Evolutionary conservation across 148 eudicot species (phyloP).

Genomic region (Nepenthes mirabilis): DNA sequence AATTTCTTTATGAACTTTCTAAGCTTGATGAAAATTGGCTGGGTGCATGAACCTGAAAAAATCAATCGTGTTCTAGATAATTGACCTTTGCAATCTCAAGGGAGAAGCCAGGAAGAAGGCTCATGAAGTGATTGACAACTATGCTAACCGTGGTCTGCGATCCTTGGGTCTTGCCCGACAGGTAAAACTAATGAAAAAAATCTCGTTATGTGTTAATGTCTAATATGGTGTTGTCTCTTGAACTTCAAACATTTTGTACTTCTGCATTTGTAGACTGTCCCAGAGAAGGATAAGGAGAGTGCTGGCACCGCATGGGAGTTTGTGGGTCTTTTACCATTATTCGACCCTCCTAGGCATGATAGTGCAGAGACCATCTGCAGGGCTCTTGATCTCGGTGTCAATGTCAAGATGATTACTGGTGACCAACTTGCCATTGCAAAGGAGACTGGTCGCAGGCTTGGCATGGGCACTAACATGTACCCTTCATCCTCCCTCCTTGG

Average conservation of each 20-base stretch:
- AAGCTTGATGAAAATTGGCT: neutral
- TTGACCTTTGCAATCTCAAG: constrained; percentile 61
- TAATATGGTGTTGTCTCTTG: too few relatives aligned
- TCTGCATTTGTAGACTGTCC: constrained; percentile 25
- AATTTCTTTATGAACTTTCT: too few relatives aligned
- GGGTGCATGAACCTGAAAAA: neutral
- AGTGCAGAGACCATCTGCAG: constrained; percentile 89
- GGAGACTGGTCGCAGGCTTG: constrained; percentile 90
- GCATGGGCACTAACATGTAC: constrained; percentile 97
- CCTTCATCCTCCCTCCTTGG: constrained; percentile 81
- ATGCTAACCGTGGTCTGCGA: constrained; percentile 80
- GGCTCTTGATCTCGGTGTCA: constrained; percentile 86
- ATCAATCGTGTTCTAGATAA: constrained; percentile 30
- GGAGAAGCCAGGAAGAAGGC: constrained; percentile 50
- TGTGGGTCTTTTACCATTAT: constrained; percentile 74
- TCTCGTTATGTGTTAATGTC: too few relatives aligned
- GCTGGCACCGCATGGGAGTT: constrained; percentile 77
- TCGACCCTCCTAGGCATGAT: constrained; percentile 92
- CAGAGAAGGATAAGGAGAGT: constrained; percentile 72
- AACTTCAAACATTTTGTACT: too few relatives aligned
- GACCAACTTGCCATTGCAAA: constrained; percentile 97
- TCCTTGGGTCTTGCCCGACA: constrained; percentile 71
- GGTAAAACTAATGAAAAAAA: constrained; percentile 15
- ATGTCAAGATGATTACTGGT: constrained; percentile 95
- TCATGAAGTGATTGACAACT: constrained; percentile 50